These are phyloP conservation scores for grape (Vitis vinifera) DNA, from an alignment of 164 flowering plant genomes.

Conservation along the genomic window ASM3070453v1 NC_081811.1:1215501-1216000, in stretches of 20 bases:
- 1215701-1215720: constrained; percentile 28
- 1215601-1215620: constrained; percentile 74
- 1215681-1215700: not conserved
- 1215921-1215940: constrained; percentile 82
- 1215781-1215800: constrained; percentile 29
- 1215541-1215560: too few relatives aligned
- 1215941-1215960: constrained; percentile 45
- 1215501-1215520: not conserved
- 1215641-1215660: not conserved
- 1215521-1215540: not conserved
- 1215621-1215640: constrained; percentile 48
- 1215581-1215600: constrained; percentile 58
- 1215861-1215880: constrained; percentile 43
- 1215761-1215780: constrained; percentile 39
- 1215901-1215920: constrained; percentile 60
- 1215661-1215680: not conserved
- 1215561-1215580: constrained; percentile 31
- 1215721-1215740: constrained; percentile 72
- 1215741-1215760: constrained; percentile 63
- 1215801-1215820: constrained; percentile 30
- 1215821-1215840: constrained; percentile 7
- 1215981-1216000: too few relatives aligned
- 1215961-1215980: not conserved
- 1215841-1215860: constrained; percentile 3
- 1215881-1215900: constrained; percentile 51